These are phyloP conservation scores for Amanita rubescens DNA, from an alignment of 768 basidiomycete genomes.

Conservation along the genomic window DNA sequence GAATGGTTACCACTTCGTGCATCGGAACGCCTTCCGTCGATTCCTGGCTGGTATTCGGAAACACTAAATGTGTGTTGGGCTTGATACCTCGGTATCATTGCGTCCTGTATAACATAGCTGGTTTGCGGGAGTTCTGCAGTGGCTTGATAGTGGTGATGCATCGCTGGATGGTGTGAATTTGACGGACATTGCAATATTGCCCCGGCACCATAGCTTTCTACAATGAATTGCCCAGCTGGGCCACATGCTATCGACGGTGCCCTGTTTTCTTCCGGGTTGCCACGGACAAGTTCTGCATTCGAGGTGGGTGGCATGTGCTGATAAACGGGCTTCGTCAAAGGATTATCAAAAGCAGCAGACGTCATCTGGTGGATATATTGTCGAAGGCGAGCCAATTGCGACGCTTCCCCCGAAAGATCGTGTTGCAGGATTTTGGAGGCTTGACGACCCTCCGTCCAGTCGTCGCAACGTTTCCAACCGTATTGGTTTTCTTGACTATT, in stretches of 20 bases:
- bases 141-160: background rate
- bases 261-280: background rate
- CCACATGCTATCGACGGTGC: background rate
- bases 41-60: conserved; percentile 8
- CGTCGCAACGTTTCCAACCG: conserved; percentile 58
- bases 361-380: conserved; percentile 34
- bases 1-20: background rate
- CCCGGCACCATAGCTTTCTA: background rate
- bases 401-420: conserved; percentile 54
- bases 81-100: background rate
- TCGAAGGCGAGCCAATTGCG: conserved; percentile 51
- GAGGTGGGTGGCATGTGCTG: conserved; percentile 26
- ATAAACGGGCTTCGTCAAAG: background rate
- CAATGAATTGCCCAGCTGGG: background rate
- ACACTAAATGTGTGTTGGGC: conserved; percentile 11
- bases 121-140: too few relatives aligned
- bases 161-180: background rate
- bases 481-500: conserved; percentile 22
- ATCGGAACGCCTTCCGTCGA: background rate
- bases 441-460: conserved; percentile 74
- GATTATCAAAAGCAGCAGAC: background rate
- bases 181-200: background rate
- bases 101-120: background rate
- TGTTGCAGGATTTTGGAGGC: conserved; percentile 60
- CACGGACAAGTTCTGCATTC: conserved; percentile 14